A percentile compares a stretch with the other conserved stretches of the same genome.
phyloP scores from a whole-genome alignment of 768 basidiomycete genomes.

The Tylopilus subfusipes region DNA sequence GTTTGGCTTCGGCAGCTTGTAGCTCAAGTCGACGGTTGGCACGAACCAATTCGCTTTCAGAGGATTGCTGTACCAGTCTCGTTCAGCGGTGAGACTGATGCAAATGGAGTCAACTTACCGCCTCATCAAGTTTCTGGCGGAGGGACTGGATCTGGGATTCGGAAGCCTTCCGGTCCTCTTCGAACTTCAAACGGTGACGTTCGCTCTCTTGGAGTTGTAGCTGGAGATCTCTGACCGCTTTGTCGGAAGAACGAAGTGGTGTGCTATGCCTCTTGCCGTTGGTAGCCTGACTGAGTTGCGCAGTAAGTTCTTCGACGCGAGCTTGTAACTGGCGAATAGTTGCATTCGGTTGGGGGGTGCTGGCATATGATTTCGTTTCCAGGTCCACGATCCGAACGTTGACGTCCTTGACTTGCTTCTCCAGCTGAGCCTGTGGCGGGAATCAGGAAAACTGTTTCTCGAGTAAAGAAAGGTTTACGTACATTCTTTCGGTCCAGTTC shows the following conservation, averaged over 20 bases:
- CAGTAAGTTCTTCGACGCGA: slow-evolving; percentile 66
- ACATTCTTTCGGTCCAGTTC: slow-evolving; percentile 78
- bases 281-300: slow-evolving; percentile 40
- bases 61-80: slow-evolving; percentile 54
- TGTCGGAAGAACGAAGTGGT: slow-evolving; percentile 42
- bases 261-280: slow-evolving; percentile 39
- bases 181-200: slow-evolving; percentile 55
- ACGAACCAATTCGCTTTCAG: slow-evolving; percentile 62
- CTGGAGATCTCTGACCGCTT: slow-evolving; percentile 49
- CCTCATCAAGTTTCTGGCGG: slow-evolving; percentile 55
- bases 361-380: slow-evolving; percentile 72
- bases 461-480: slow-evolving; percentile 11
- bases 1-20: slow-evolving; percentile 71
- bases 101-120: slow-evolving; percentile 43
- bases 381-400: slow-evolving; percentile 81
- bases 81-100: not conserved
- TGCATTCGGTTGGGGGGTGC: slow-evolving; percentile 53
- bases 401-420: slow-evolving; percentile 83
- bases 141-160: slow-evolving; percentile 56
- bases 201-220: slow-evolving; percentile 59
- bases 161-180: slow-evolving; percentile 60
- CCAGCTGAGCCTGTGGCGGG: slow-evolving; percentile 60
- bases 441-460: not conserved
- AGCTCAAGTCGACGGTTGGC: slow-evolving; percentile 74
- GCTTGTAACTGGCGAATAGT: slow-evolving; percentile 60